phyloP scores from a whole-genome alignment of 2,329 filamentous ascomycete species.

The Penicillium corylophilum region DNA sequence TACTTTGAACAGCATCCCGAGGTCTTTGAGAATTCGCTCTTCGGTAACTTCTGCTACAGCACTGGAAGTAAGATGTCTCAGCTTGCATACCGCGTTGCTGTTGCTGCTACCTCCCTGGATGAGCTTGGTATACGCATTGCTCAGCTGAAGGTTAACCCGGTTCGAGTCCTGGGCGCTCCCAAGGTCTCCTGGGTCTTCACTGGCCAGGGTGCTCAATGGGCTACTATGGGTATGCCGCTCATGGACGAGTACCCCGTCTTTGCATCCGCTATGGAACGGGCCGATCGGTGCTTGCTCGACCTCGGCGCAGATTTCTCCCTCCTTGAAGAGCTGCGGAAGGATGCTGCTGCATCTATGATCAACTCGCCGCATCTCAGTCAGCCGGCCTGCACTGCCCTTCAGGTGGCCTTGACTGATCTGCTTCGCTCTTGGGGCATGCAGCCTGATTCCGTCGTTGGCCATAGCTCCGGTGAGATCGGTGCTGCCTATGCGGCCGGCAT shows the following conservation, averaged over 20 bases:
- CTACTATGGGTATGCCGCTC: conserved; percentile 24
- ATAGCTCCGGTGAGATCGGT: conserved; percentile 26
- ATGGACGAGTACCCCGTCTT: conserved; percentile 25
- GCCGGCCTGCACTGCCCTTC: conserved; percentile 22
- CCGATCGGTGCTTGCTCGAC: conserved; percentile 13
- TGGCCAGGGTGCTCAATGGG: conserved; percentile 25
- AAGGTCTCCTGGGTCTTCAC: conserved; percentile 22
- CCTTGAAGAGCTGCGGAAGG: conserved; percentile 15
- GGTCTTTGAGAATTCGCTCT: conserved; percentile 23
- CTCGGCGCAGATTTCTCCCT: conserved; percentile 22
- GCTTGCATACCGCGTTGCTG: conserved; percentile 26
- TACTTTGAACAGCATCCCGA: conserved; percentile 27
- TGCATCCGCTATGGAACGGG: conserved; percentile 13
- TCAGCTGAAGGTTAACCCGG: conserved; percentile 23
- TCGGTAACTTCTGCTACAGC: conserved; percentile 28
- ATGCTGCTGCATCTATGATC: conserved; percentile 11
- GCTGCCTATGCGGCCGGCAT: conserved; percentile 23
- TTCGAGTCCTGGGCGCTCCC: conserved; percentile 17
- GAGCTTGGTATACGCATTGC: conserved; percentile 23
- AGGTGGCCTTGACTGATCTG: conserved; percentile 20
- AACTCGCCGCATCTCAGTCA: conserved; percentile 22
- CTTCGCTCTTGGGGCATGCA: conserved; percentile 19
- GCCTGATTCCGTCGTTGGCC: conserved; percentile 19
- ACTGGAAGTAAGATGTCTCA: conserved; percentile 26
- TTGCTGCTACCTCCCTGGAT: conserved; percentile 20